Evolutionary conservation across 441 rosid species (phyloP).

Genomic region (Gossypium lobatum): DNA sequence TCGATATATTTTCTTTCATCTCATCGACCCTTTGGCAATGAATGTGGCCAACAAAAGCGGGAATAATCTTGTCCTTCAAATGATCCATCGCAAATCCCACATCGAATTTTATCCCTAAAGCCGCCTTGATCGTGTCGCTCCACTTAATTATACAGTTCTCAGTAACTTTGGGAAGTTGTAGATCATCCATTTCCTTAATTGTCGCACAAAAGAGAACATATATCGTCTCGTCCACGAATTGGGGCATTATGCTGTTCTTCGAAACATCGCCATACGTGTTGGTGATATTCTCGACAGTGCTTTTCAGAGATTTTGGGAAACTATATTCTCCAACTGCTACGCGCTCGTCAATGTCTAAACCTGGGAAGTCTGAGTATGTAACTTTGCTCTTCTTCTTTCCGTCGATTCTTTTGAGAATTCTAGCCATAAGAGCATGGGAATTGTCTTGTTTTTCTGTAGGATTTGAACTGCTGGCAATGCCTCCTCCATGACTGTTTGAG

Average conservation of each 20-base stretch:
- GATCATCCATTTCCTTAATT: not conserved
- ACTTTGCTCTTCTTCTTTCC: not conserved
- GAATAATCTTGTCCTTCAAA: not conserved
- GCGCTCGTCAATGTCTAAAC: not conserved
- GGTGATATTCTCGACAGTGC: not conserved
- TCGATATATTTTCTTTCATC: not conserved
- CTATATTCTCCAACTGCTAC: not conserved
- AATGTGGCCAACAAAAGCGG: not conserved
- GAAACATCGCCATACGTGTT: not conserved
- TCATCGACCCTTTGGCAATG: not conserved
- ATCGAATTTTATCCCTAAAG: not conserved
- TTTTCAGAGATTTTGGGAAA: not conserved
- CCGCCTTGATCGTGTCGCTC: not conserved
- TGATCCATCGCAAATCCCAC: not conserved
- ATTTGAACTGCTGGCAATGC: not conserved
- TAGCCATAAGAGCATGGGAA: not conserved
- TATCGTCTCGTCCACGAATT: not conserved
- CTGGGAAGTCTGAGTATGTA: not conserved
- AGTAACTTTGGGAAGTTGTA: not conserved
- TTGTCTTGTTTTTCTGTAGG: not conserved
- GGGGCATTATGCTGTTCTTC: not conserved
- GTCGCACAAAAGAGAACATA: not conserved
- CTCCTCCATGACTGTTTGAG: not conserved
- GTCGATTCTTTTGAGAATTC: not conserved
- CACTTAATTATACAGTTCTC: not conserved